A percentile compares a stretch with the other conserved stretches of the same genome.
Evolutionary conservation across 352 stramenopile genomes (phyloP).

Genomic region (Globisporangium abappressorium): DNA sequence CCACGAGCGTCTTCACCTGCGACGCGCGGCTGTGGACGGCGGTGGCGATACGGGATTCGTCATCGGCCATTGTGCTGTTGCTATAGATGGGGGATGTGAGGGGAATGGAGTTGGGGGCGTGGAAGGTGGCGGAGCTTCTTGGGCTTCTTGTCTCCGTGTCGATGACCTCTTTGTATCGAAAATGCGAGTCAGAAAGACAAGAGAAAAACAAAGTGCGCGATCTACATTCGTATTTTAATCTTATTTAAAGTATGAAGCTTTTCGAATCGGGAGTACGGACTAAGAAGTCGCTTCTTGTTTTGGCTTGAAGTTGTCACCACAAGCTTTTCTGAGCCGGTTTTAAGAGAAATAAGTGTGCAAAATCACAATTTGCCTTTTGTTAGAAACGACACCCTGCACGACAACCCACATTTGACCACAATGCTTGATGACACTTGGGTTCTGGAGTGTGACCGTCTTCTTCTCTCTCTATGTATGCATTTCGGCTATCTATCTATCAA

Average conservation of each 20-base stretch:
- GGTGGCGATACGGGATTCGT: constrained; percentile 51
- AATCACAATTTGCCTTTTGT: no score
- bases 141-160: neutral
- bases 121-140: neutral
- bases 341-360: no score
- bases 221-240: no score
- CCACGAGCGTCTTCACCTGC: constrained; percentile 69
- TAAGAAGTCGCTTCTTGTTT: no score
- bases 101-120: neutral
- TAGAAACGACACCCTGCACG: no score
- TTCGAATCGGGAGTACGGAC: no score
- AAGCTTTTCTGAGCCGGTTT: no score
- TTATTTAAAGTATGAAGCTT: no score
- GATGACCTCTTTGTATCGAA: neutral
- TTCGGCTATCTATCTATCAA: neutral
- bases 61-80: constrained; percentile 40
- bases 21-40: constrained; percentile 56
- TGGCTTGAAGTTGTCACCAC: no score
- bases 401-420: neutral
- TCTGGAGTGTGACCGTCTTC: neutral
- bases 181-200: constrained; percentile 1
- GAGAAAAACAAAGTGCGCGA: neutral
- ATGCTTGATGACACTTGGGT: no score
- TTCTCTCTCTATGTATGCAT: neutral
- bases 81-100: no score